Evolutionary conservation across 345 rosid species (phyloP).

Genomic region (Brassica carinata): DNA sequence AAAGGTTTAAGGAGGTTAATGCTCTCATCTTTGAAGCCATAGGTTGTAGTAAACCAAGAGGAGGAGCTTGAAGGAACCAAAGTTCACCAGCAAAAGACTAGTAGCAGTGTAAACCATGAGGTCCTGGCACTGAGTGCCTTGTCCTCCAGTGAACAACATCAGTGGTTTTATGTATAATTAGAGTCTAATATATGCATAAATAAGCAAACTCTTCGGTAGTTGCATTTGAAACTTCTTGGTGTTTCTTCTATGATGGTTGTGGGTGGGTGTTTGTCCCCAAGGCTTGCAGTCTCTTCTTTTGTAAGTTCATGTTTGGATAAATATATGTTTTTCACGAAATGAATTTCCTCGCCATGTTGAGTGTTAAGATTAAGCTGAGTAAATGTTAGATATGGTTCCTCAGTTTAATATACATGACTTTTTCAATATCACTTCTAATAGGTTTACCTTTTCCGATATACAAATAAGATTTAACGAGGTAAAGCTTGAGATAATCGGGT

Average conservation of each 20-base stretch:
- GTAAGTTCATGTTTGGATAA: background rate
- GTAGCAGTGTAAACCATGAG: slow-evolving; percentile 17
- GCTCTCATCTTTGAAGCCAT: slow-evolving; percentile 75
- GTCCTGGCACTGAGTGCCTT: slow-evolving; percentile 61
- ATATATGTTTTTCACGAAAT: too few relatives aligned
- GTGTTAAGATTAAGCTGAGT: too few relatives aligned
- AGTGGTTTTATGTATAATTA: slow-evolving; percentile 26
- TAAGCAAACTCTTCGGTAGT: slow-evolving; percentile 39
- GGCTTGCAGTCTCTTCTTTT: background rate
- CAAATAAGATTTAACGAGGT: background rate
- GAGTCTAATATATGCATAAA: slow-evolving; percentile 21
- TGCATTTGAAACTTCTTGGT: slow-evolving; percentile 2
- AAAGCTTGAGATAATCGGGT: background rate
- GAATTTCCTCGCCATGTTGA: background rate
- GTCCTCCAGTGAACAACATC: slow-evolving; percentile 58
- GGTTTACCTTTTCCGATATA: background rate
- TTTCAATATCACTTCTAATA: background rate
- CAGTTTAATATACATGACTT: background rate
- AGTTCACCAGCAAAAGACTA: slow-evolving; percentile 35
- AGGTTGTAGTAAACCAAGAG: slow-evolving; percentile 32
- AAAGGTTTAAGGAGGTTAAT: slow-evolving; percentile 79
- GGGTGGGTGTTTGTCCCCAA: background rate
- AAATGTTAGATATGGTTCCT: too few relatives aligned
- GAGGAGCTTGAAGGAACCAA: slow-evolving; percentile 23
- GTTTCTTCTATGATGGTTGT: slow-evolving; percentile 2